Conservation (phyloP, 2,329 filamentous ascomycete genomes). For the Neophaeococcomyces aloes region DNA sequence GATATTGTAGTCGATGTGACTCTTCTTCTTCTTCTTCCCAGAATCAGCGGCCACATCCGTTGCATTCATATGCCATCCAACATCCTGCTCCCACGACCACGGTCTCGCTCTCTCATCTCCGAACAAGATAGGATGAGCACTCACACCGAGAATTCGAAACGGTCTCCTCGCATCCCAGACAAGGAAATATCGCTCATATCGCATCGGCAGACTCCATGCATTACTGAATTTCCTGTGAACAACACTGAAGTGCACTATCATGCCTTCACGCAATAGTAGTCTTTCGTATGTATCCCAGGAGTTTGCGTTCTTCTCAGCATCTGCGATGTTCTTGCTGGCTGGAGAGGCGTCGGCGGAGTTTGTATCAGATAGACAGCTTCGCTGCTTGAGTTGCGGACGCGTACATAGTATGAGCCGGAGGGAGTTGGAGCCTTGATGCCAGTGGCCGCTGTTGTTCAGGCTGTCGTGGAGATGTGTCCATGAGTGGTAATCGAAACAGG, state of each 20-base stretch:
- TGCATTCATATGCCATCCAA: constrained; percentile 7
- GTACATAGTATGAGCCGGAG: constrained; percentile 30
- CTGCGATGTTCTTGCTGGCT: constrained; percentile 2
- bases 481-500: constrained; percentile 20
- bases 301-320: constrained; percentile 15
- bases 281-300: constrained; percentile 2
- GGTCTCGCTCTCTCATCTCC: constrained; percentile 29
- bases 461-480: constrained; percentile 11
- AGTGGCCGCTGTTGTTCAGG: constrained; percentile 22
- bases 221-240: constrained; percentile 32
- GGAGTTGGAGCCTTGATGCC: constrained; percentile 33
- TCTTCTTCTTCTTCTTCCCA: constrained; percentile 5
- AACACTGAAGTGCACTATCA: constrained; percentile 27
- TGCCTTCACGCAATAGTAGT: constrained; percentile 7
- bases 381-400: constrained; percentile 9
- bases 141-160: constrained; percentile 29
- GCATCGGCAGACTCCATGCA: constrained; percentile 25
- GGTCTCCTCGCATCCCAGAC: constrained; percentile 29
- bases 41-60: not conserved
- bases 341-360: not conserved
- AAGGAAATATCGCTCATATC: constrained; percentile 31
- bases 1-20: not conserved
- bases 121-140: constrained; percentile 27
- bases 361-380: not conserved
- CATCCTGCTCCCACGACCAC: constrained; percentile 27